Percentiles rank a stretch among this genome's conserved stretches.
Evolutionary conservation across 805 yeast genomes (phyloP).

Genomic region (Lachancea meyersii): DNA sequence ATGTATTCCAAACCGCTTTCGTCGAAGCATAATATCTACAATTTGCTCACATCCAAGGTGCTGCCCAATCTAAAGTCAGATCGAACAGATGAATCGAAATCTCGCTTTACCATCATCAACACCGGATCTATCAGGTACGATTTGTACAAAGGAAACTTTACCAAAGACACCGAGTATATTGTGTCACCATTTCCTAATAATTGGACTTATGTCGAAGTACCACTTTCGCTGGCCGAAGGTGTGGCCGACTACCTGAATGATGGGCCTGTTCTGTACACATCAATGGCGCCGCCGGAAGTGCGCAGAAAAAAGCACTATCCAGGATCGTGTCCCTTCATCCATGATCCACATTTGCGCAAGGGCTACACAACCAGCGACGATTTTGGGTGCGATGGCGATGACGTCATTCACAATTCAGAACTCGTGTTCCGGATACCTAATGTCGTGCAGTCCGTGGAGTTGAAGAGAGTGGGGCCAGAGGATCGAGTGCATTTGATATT

Average conservation of each 20-base stretch:
- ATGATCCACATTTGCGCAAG: conserved; percentile 35
- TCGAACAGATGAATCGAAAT: conserved; percentile 25
- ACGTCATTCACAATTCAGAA: conserved; percentile 59
- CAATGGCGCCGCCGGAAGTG: conserved; percentile 6
- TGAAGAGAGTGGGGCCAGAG: conserved; percentile 17
- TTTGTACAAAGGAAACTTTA: conserved; percentile 75
- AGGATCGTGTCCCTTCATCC: conserved; percentile 21
- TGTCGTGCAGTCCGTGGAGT: conserved; percentile 49
- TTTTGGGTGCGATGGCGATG: conserved; percentile 83
- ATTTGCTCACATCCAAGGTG: conserved; percentile 51
- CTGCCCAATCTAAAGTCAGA: conserved; percentile 37
- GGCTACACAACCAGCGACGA: conserved; percentile 87
- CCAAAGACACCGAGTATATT: conserved; percentile 70
- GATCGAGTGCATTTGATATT: conserved; percentile 61
- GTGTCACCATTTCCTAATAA: conserved; percentile 79
- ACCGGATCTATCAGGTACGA: conserved; percentile 89
- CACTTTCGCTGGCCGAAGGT: conserved; percentile 48
- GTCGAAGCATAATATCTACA: conserved; percentile 50
- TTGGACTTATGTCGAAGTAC: conserved; percentile 66
- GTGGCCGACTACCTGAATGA: conserved; percentile 54
- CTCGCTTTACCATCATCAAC: conserved; percentile 61
- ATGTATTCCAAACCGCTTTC: conserved; percentile 62
- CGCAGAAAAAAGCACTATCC: not conserved
- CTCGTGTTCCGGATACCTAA: conserved; percentile 64
- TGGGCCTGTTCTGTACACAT: conserved; percentile 38